Evolutionary conservation across 2,329 filamentous ascomycete species (phyloP).

Genomic region (Ascocoryne sarcoides): DNA sequence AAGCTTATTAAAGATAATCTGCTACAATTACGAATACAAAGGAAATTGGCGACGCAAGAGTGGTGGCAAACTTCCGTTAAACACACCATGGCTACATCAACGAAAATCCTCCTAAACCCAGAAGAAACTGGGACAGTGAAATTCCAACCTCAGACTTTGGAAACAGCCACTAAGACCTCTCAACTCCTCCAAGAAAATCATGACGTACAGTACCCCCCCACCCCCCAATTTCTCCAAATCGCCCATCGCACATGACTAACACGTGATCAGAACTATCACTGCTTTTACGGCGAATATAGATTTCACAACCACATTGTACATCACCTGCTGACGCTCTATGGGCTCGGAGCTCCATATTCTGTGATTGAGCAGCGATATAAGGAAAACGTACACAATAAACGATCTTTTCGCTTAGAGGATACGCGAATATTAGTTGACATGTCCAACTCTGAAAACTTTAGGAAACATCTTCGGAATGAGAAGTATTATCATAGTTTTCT

Average conservation of each 20-base stretch:
- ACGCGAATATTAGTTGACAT: slow-evolving; percentile 40
- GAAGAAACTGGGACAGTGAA: slow-evolving; percentile 43
- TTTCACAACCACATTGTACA: slow-evolving; percentile 85
- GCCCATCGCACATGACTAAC: slow-evolving; percentile 29
- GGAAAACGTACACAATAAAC: slow-evolving; percentile 58
- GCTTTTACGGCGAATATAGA: slow-evolving; percentile 67
- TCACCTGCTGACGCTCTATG: slow-evolving; percentile 67
- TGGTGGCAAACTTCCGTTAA: no score
- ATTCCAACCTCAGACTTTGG: slow-evolving; percentile 40
- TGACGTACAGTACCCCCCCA: slow-evolving; percentile 35
- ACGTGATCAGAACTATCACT: slow-evolving; percentile 52
- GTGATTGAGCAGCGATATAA: slow-evolving; percentile 57
- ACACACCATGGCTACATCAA: slow-evolving; percentile 25
- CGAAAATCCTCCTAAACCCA: no score
- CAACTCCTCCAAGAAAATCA: slow-evolving; percentile 71
- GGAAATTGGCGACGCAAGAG: no score
- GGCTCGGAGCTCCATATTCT: slow-evolving; percentile 55
- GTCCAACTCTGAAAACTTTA: slow-evolving; percentile 43
- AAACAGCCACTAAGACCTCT: slow-evolving; percentile 53
- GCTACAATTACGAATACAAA: no score
- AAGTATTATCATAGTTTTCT: slow-evolving; percentile 66
- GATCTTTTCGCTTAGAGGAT: slow-evolving; percentile 40
- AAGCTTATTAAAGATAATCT: no score
- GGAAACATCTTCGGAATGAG: slow-evolving; percentile 51
- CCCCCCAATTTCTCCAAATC: not conserved